A percentile compares a stretch with the other conserved stretches of the same genome.
These are phyloP conservation scores for Fusarium pininemorale DNA, from an alignment of 2,329 filamentous ascomycete genomes.

Conservation along the genomic window DNA sequence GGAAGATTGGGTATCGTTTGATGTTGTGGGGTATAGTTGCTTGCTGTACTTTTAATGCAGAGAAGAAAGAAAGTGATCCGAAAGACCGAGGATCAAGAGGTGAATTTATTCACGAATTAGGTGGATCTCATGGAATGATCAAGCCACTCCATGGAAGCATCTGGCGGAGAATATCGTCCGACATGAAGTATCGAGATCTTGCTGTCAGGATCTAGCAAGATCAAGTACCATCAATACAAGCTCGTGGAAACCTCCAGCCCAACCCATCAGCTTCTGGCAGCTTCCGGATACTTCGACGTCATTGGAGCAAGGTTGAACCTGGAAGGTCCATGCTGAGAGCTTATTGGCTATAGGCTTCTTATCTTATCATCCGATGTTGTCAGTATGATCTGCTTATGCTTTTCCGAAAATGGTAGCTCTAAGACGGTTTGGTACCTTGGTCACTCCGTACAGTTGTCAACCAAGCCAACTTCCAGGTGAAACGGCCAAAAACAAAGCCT, in stretches of 20 bases:
- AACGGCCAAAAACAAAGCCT: neutral
- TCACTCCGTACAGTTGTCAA: neutral
- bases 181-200: slow-evolving; percentile 38
- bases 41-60: slow-evolving; percentile 8
- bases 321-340: neutral
- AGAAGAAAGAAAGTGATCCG: slow-evolving; percentile 23
- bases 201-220: slow-evolving; percentile 36
- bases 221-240: slow-evolving; percentile 39
- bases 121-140: slow-evolving; percentile 37
- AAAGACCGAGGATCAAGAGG: slow-evolving; percentile 4
- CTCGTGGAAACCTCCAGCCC: slow-evolving; percentile 43
- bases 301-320: slow-evolving; percentile 39
- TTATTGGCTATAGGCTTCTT: slow-evolving; percentile 28
- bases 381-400: neutral
- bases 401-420: neutral
- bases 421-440: neutral
- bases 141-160: slow-evolving; percentile 22
- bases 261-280: slow-evolving; percentile 42
- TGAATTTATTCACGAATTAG: slow-evolving; percentile 40
- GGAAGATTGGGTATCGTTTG: slow-evolving; percentile 37
- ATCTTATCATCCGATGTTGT: slow-evolving; percentile 37
- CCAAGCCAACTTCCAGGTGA: neutral
- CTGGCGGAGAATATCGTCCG: slow-evolving; percentile 23
- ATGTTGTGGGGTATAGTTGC: slow-evolving; percentile 34
- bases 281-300: slow-evolving; percentile 48